Evolutionary conservation across 768 basidiomycete genomes (phyloP).

Genomic region (Udeniomyces megalosporus): DNA sequence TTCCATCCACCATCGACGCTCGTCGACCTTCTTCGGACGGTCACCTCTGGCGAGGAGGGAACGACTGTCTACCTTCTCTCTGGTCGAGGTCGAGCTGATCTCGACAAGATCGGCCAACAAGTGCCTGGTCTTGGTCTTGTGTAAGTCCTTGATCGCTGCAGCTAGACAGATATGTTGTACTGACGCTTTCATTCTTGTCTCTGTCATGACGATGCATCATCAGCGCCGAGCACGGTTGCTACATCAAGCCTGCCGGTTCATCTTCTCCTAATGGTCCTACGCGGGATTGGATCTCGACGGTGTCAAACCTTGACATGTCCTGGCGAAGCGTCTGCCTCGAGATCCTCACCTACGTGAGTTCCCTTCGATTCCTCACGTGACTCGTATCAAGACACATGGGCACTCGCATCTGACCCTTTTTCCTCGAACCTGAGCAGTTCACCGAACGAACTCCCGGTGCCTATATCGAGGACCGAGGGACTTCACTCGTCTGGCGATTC

Average conservation of each 20-base stretch:
- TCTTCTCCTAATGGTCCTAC: not conserved
- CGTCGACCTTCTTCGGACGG: constrained; percentile 39
- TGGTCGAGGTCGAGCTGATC: constrained; percentile 46
- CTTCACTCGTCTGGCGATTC: constrained; percentile 72
- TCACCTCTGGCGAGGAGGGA: constrained; percentile 45
- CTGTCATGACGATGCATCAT: no score
- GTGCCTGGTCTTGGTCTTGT: constrained; percentile 60
- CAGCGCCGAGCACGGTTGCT: constrained; percentile 78
- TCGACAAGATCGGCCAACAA: constrained; percentile 46
- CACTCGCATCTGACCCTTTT: not conserved
- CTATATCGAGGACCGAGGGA: constrained; percentile 66
- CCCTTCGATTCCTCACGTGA: not conserved
- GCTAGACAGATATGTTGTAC: no score
- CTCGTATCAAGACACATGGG: not conserved
- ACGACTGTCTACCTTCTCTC: constrained; percentile 75
- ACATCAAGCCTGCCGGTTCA: constrained; percentile 42
- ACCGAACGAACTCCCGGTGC: constrained; percentile 75
- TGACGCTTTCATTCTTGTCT: no score
- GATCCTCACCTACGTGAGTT: constrained; percentile 63
- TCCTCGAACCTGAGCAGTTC: constrained; percentile 38
- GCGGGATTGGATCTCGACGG: constrained; percentile 61
- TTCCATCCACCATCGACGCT: constrained; percentile 31
- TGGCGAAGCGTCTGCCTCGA: constrained; percentile 72
- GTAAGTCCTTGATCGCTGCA: no score
- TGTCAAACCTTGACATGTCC: constrained; percentile 55